Evolutionary conservation across 2,329 filamentous ascomycete species (phyloP).

Genomic region (Colletotrichum musicola): DNA sequence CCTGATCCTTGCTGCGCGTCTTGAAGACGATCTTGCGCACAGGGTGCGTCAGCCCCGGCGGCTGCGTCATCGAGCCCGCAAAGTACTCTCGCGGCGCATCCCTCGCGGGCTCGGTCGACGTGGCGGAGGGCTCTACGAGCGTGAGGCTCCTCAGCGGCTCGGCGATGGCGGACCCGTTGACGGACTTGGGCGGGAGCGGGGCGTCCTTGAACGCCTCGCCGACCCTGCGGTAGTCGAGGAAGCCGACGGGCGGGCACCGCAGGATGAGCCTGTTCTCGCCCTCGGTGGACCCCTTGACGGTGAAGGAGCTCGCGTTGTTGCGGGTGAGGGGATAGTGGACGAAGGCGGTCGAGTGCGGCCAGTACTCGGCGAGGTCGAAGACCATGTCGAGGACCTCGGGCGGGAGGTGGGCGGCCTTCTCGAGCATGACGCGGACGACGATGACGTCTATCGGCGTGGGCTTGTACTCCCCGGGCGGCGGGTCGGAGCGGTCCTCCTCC

Average conservation of each 20-base stretch:
- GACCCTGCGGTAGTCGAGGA: slow-evolving; percentile 40
- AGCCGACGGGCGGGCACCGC: slow-evolving; percentile 51
- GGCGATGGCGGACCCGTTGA: slow-evolving; percentile 17
- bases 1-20: slow-evolving; percentile 69
- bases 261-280: slow-evolving; percentile 52
- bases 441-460: slow-evolving; percentile 63
- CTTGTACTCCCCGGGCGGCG: slow-evolving; percentile 36
- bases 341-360: slow-evolving; percentile 62
- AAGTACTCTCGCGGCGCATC: slow-evolving; percentile 45
- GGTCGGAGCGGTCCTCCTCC: not conserved
- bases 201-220: slow-evolving; percentile 30
- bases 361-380: slow-evolving; percentile 73
- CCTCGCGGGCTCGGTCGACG: slow-evolving; percentile 1
- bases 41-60: slow-evolving; percentile 55
- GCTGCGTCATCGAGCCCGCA: slow-evolving; percentile 47
- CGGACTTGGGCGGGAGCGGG: slow-evolving; percentile 23
- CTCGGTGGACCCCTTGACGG: slow-evolving; percentile 42
- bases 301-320: slow-evolving; percentile 32
- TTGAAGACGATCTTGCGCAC: slow-evolving; percentile 73
- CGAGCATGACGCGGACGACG: slow-evolving; percentile 62
- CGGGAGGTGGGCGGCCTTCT: slow-evolving; percentile 59
- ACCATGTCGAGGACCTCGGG: slow-evolving; percentile 68
- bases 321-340: slow-evolving; percentile 43
- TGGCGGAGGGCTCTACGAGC: slow-evolving; percentile 13
- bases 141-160: slow-evolving; percentile 22